Evolutionary conservation across 2,329 filamentous ascomycete genomes (phyloP), one percentile per base, ranked within the genome.

Genomic region (Bretziella fagacearum): DNA sequence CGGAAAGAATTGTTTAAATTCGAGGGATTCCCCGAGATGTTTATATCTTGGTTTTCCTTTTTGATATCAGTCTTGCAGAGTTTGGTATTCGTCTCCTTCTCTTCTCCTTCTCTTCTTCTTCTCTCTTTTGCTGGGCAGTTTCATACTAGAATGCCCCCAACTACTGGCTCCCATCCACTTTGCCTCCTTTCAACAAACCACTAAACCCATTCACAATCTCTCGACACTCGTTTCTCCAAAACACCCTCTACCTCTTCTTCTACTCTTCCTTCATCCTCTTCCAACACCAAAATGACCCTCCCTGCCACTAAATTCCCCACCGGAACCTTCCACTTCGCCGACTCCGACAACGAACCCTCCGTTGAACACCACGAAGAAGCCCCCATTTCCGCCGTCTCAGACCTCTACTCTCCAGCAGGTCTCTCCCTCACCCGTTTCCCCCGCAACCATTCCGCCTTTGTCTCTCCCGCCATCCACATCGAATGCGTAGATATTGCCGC

Each of bases 331-430:
- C 29, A 33, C 15, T 44, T 44, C 27, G 29, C 42, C 10, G 32
- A 37, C 11, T 3, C 17, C 11, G 27, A 32, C 25, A 42, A 45
- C 15, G 36, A 42, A 25, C 22, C 48, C 13, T n/a, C 45, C 22
- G 20, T 37, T 8, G 37, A 46, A 40, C 35, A 50, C 25, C 45
- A 30, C 39, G 44, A 50, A 11, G 37, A 46, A 15, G 44, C 30
- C 8, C 18, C 35, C 8, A 20, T 39, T 1, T 39, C 18, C 18
- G 7, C 35, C 20, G 5, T 39, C 35, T 22, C 18, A 17, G 35
- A 10, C 30, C 6, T 33, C 13, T 33, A n/a, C 30, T 33, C 30
- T n/a, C 30, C 30, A n/a, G 13, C 30, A n/a, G n/a, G n/a, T 6
- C 30, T n/a, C 30, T 10, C 27, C 40, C 25, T 43, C 40, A 10